A percentile compares a stretch with the other conserved stretches of the same genome.
Evolutionary conservation across 2,329 filamentous ascomycete species (phyloP).

Genomic region (Aspergillus transmontanensis): DNA sequence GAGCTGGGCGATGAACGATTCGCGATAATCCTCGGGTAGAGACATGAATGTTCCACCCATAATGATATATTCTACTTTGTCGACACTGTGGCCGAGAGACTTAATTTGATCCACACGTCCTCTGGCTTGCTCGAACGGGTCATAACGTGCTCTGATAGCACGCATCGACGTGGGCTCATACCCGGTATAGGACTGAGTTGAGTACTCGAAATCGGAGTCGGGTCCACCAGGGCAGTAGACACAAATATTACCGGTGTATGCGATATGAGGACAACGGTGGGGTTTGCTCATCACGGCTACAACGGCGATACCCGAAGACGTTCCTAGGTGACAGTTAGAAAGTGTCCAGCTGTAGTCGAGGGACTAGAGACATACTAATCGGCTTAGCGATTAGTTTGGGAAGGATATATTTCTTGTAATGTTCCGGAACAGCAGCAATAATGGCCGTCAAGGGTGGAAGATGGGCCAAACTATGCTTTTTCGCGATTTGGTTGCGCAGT

Average conservation of each 20-base stretch:
- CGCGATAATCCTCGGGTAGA: constrained; percentile 80
- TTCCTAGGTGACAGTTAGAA: constrained; percentile 57
- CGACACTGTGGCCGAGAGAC: constrained; percentile 90
- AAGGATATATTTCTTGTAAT: constrained; percentile 98
- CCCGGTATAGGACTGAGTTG: constrained; percentile 96
- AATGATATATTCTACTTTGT: constrained; percentile 99
- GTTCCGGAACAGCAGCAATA: constrained; percentile 96
- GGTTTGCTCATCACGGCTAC: constrained; percentile 99
- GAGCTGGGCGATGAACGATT: constrained; percentile 91
- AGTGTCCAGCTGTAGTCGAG: not conserved
- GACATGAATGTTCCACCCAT: constrained; percentile 99
- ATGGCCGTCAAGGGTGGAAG: constrained; percentile 94
- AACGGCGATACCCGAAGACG: constrained; percentile 94
- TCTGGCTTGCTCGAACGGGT: constrained; percentile 95
- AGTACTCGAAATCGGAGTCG: constrained; percentile 98
- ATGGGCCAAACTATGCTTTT: constrained; percentile 86
- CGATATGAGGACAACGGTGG: constrained; percentile 94
- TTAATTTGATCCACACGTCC: constrained; percentile 97
- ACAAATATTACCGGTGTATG: constrained; percentile 98
- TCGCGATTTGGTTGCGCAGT: constrained; percentile 81
- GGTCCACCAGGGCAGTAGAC: constrained; percentile 98
- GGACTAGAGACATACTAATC: constrained; percentile 63
- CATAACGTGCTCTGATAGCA: constrained; percentile 93
- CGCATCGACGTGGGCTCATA: constrained; percentile 99
- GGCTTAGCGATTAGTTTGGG: constrained; percentile 97